Percentiles rank a stretch among this genome's conserved stretches.
Evolutionary conservation across 108 stramenopile genomes (phyloP).

Genomic region (Skeletonema costatum): DNA sequence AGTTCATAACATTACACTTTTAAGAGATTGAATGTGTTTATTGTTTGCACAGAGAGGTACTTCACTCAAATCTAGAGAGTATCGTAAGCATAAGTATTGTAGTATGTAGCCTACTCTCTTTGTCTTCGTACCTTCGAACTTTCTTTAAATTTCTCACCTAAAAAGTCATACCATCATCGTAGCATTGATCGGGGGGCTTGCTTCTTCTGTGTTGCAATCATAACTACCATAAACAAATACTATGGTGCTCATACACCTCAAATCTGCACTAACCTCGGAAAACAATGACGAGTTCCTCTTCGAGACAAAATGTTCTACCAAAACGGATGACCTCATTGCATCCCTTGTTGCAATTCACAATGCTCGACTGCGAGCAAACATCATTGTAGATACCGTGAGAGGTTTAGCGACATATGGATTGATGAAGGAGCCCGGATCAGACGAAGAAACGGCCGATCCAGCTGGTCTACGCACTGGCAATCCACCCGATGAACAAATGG

Average conservation of each 20-base stretch:
- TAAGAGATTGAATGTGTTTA: not conserved
- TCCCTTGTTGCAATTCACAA: constrained; percentile 76
- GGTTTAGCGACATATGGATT: constrained; percentile 69
- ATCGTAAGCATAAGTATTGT: too few species aligned
- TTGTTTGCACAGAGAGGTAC: not conserved
- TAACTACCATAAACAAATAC: too few species aligned
- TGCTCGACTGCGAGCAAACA: constrained; percentile 47
- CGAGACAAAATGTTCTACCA: constrained; percentile 65
- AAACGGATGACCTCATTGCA: constrained; percentile 74
- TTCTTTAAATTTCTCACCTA: too few species aligned
- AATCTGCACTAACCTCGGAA: constrained; percentile 21
- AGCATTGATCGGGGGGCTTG: too few species aligned
- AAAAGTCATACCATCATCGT: too few species aligned
- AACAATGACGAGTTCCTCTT: constrained; percentile 73
- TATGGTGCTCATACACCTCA: constrained; percentile 75
- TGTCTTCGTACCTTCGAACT: too few species aligned
- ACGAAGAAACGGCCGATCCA: constrained; percentile 58
- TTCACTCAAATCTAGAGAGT: not conserved
- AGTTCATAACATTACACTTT: not conserved
- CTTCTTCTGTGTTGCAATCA: too few species aligned
- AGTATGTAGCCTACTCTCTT: too few species aligned
- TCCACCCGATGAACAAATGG: constrained; percentile 61
- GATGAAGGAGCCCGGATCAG: constrained; percentile 45
- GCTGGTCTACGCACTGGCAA: constrained; percentile 65
- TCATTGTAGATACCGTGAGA: constrained; percentile 57